Conservation (phyloP, 1,139 yeast genomes). For the Taphrina communis region DNA sequence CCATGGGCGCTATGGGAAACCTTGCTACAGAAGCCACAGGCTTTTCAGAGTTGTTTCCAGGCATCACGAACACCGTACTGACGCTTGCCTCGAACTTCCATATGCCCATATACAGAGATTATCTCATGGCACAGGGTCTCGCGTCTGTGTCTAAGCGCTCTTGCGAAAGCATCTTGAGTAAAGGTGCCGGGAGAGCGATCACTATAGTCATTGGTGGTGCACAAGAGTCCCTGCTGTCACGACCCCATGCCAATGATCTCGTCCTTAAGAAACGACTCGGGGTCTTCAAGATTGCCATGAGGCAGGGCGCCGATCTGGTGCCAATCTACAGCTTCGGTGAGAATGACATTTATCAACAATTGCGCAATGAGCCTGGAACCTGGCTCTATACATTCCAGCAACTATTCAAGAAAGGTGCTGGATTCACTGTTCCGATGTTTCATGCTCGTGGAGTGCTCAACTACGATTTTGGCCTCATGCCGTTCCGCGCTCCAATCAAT, state of each 20-base stretch:
- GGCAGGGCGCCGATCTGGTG: constrained; percentile 75
- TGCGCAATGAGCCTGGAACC: constrained; percentile 63
- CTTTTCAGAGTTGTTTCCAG: constrained; percentile 76
- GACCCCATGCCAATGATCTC: constrained; percentile 65
- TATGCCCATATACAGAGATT: constrained; percentile 88
- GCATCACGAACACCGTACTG: constrained; percentile 74
- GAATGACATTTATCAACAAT: constrained; percentile 71
- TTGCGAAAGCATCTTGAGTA: constrained; percentile 66
- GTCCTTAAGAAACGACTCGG: constrained; percentile 83
- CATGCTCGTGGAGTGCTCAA: constrained; percentile 92
- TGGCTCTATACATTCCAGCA: constrained; percentile 64
- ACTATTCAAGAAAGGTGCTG: constrained; percentile 71
- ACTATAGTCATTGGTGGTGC: constrained; percentile 97
- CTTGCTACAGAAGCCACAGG: constrained; percentile 77
- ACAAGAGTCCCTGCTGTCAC: constrained; percentile 78
- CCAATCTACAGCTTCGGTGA: constrained; percentile 95
- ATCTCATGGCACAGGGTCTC: constrained; percentile 77
- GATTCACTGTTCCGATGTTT: constrained; percentile 88
- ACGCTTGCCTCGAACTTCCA: constrained; percentile 84
- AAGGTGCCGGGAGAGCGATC: constrained; percentile 70
- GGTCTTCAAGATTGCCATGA: constrained; percentile 82
- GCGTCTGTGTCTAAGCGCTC: constrained; percentile 83
- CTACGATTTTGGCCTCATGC: constrained; percentile 88
- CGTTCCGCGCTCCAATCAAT: constrained; percentile 79
- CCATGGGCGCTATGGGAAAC: constrained; percentile 88